These are phyloP conservation scores for Heliocybe sulcata DNA, from an alignment of 1,284 basidiomycete genomes.

Conservation along the genomic window DNA sequence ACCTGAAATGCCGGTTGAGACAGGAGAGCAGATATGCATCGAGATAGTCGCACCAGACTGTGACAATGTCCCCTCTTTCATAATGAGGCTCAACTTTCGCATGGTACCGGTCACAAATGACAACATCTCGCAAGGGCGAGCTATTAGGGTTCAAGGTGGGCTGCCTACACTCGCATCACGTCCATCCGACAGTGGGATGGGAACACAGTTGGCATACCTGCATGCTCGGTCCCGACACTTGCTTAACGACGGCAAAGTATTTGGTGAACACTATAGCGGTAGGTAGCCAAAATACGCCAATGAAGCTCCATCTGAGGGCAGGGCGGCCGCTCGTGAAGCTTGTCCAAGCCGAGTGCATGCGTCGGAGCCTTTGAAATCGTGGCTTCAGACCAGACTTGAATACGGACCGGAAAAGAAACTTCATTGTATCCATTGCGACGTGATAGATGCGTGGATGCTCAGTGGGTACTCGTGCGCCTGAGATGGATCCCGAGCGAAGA, in stretches of 20 bases:
- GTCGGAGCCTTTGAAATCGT: background rate
- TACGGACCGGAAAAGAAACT: background rate
- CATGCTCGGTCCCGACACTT: constrained; percentile 64
- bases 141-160: constrained; percentile 72
- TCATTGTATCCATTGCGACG: background rate
- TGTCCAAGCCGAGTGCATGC: background rate
- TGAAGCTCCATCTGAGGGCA: constrained; percentile 9
- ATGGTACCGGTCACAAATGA: constrained; percentile 51
- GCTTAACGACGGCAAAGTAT: constrained; percentile 45
- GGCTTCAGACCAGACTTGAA: background rate
- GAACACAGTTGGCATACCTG: constrained; percentile 38
- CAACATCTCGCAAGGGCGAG: constrained; percentile 53
- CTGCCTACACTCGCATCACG: constrained; percentile 33
- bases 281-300: constrained; percentile 51
- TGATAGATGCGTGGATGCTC: too few species aligned
- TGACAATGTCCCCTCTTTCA: constrained; percentile 58
- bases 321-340: background rate
- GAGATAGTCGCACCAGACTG: constrained; percentile 36
- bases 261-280: constrained; percentile 39
- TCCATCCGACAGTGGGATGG: constrained; percentile 1
- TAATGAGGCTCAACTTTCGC: constrained; percentile 29
- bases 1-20: constrained; percentile 29
- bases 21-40: background rate
- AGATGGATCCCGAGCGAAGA: too few species aligned
- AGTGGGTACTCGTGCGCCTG: too few species aligned